Conservation (phyloP, 73 alveolate genomes). For the Stentor coeruleus region DNA sequence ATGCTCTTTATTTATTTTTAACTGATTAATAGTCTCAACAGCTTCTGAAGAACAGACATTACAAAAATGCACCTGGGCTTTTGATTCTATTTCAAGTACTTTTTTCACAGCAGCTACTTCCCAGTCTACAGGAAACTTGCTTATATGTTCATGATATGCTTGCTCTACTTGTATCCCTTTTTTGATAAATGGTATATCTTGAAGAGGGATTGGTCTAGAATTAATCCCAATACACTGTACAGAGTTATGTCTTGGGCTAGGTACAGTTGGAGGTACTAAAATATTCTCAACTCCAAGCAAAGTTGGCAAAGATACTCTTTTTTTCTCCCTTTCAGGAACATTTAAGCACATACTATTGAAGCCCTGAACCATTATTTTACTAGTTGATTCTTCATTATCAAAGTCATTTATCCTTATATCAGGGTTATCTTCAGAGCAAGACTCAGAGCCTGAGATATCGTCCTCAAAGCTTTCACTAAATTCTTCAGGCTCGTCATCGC, state of each 20-base stretch:
- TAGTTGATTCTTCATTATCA: not conserved
- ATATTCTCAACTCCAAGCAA: not conserved
- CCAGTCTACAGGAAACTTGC: slow-evolving; percentile 4
- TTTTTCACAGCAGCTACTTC: slow-evolving; percentile 5
- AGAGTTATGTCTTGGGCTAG: not conserved
- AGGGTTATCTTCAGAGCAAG: not conserved
- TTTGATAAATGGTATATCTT: slow-evolving; percentile 16
- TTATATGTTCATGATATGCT: not conserved
- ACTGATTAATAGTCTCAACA: not conserved
- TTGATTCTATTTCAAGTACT: not conserved
- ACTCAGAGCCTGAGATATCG: not conserved
- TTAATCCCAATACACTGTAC: not conserved
- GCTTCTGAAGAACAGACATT: not conserved
- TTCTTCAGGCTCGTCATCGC: not conserved
- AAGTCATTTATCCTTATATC: not conserved
- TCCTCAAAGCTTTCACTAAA: no score
- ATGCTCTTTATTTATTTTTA: not conserved
- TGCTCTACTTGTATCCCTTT: not conserved
- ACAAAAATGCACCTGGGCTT: slow-evolving; percentile 1
- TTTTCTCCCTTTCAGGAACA: not conserved
- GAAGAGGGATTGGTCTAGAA: slow-evolving; percentile 3
- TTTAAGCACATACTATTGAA: not conserved
- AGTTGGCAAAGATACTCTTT: slow-evolving; percentile 10
- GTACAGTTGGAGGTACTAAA: not conserved
- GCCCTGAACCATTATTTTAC: no score